Percentiles rank a stretch among this genome's conserved stretches.
Evolutionary conservation across 208 protist species (phyloP).

Genomic region (Acanthamoeba royreba): DNA sequence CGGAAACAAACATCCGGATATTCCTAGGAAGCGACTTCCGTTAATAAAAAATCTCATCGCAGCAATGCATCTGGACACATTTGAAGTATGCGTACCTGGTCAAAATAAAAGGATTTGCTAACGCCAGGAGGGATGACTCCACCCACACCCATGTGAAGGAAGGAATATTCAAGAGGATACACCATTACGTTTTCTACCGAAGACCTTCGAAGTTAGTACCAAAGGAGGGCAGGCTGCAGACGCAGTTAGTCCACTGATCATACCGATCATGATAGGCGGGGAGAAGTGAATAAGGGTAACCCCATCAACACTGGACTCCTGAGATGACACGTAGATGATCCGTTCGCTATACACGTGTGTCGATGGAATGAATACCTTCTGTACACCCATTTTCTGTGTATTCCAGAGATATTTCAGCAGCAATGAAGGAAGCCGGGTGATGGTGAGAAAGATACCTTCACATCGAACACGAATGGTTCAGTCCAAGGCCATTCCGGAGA

Average conservation of each 20-base stretch:
- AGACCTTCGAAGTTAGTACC: no score
- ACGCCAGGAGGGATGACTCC: not conserved
- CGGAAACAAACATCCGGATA: not conserved
- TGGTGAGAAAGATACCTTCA: not conserved
- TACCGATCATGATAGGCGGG: not conserved
- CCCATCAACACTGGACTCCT: not conserved
- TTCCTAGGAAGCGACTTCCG: not conserved
- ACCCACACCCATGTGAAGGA: not conserved
- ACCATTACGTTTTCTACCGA: conserved; percentile 15
- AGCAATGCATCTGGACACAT: no score
- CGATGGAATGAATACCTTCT: not conserved
- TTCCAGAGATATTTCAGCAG: no score
- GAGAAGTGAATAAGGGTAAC: not conserved
- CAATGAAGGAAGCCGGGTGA: no score
- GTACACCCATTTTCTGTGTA: not conserved
- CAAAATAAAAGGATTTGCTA: not conserved
- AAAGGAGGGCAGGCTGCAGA: no score
- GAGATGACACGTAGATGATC: not conserved
- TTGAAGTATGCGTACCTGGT: not conserved
- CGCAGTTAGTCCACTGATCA: no score
- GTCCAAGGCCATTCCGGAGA: not conserved
- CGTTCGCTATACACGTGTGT: not conserved
- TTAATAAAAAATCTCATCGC: not conserved
- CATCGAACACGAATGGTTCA: not conserved
- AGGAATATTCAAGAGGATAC: not conserved